phyloP scores from a whole-genome alignment of 768 basidiomycete genomes.

The Mrakia blollopis region DNA sequence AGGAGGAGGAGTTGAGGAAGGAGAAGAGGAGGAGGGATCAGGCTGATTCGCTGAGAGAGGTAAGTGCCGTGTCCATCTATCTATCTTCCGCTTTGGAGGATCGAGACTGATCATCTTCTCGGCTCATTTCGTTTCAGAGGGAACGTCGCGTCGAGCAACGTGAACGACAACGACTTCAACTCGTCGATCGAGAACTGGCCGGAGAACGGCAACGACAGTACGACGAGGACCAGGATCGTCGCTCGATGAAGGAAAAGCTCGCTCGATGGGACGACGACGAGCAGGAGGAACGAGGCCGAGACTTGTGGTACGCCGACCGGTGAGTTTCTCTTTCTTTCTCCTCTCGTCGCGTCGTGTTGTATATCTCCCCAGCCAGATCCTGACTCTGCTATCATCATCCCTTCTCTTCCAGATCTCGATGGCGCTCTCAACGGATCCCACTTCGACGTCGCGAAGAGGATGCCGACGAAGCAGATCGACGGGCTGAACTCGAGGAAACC shows the following conservation, averaged over 20 bases:
- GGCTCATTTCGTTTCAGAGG: conserved; percentile 54
- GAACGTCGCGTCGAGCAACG: conserved; percentile 90
- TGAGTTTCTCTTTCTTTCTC: conserved; percentile 44
- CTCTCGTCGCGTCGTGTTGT: not conserved
- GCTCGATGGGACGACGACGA: conserved; percentile 72
- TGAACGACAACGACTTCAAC: conserved; percentile 70
- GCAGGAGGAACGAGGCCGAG: conserved; percentile 90
- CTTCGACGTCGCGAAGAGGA: conserved; percentile 63
- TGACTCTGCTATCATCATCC: too few species aligned
- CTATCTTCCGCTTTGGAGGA: not conserved
- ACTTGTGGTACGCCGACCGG: conserved; percentile 88
- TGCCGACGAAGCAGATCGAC: conserved; percentile 81
- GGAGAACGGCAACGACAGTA: conserved; percentile 58
- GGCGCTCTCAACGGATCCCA: conserved; percentile 70
- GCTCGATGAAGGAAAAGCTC: conserved; percentile 66
- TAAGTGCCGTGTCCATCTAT: conserved; percentile 50
- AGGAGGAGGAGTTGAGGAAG: conserved; percentile 74
- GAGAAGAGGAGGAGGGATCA: conserved; percentile 70
- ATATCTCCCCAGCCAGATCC: not conserved
- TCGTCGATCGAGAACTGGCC: conserved; percentile 43
- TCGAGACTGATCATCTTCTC: not conserved
- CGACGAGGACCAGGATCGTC: conserved; percentile 72
- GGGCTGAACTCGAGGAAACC: conserved; percentile 57
- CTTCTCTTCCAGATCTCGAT: conserved; percentile 57
- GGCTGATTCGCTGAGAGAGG: conserved; percentile 79